These are phyloP conservation scores for Lachancea sp. DNA, from an alignment of 805 yeast genomes.

Conservation along the genomic window DNA sequence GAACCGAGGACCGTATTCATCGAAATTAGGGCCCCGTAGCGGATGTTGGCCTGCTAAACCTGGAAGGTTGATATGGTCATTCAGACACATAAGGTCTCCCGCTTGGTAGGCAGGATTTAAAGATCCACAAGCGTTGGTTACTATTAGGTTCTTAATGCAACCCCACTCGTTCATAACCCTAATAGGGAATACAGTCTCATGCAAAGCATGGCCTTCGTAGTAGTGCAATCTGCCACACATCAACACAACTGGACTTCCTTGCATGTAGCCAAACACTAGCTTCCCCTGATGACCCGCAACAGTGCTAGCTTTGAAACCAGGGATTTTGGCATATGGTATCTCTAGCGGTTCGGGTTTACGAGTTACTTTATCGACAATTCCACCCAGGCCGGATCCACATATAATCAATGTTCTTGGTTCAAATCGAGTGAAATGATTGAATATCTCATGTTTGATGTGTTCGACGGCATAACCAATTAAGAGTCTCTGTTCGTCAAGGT, in stretches of 20 bases:
- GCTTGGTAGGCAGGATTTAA: conserved; percentile 57
- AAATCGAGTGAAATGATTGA: conserved; percentile 14
- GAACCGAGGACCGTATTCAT: conserved; percentile 77
- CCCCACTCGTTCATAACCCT: conserved; percentile 66
- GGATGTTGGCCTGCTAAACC: conserved; percentile 89
- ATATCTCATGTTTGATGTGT: conserved; percentile 12
- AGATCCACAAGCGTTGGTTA: conserved; percentile 98
- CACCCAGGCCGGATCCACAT: conserved; percentile 94
- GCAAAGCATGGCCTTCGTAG: conserved; percentile 85
- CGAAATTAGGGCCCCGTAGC: conserved; percentile 78
- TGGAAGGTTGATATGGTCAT: conserved; percentile 85
- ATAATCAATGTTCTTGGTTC: conserved; percentile 68
- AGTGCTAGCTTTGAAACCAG: conserved; percentile 75
- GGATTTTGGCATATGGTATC: conserved; percentile 62
- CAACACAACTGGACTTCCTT: conserved; percentile 73
- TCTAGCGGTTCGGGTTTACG: conserved; percentile 38
- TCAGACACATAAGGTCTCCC: conserved; percentile 87
- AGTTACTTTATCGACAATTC: conserved; percentile 51
- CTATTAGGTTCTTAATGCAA: conserved; percentile 50
- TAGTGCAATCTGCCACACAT: conserved; percentile 93
- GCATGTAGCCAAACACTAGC: conserved; percentile 69
- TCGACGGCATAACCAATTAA: conserved; percentile 16
- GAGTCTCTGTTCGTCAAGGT: conserved; percentile 17
- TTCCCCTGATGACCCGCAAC: conserved; percentile 89
- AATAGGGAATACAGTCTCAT: conserved; percentile 78